These are phyloP conservation scores for Senecio squalidus DNA, from an alignment of 140 eudicot species.

Conservation along the genomic window DNA sequence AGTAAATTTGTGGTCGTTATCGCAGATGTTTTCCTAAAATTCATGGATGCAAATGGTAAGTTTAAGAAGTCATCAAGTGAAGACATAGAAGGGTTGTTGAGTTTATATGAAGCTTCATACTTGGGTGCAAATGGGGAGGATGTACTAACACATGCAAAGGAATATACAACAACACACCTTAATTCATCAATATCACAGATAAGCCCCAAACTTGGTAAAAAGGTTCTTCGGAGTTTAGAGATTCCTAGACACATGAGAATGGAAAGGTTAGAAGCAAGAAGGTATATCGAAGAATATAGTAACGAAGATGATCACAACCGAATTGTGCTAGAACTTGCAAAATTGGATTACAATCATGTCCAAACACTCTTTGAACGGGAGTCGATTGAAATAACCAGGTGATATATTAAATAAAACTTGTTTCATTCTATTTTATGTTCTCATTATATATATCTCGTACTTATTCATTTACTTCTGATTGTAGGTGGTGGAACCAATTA, in stretches of 20 bases:
- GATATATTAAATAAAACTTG: background rate
- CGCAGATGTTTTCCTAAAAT: conserved; percentile 38
- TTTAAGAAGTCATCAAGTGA: conserved; percentile 27
- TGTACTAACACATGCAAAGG: conserved; percentile 33
- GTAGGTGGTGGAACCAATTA: conserved; percentile 68
- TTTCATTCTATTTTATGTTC: background rate
- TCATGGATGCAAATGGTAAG: conserved; percentile 38
- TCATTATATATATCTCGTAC: background rate
- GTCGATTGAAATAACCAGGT: conserved; percentile 45
- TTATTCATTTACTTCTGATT: too few relatives aligned
- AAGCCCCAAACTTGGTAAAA: conserved; percentile 11
- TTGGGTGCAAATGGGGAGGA: conserved; percentile 45
- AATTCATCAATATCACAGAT: conserved; percentile 11
- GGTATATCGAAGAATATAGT: conserved; percentile 40
- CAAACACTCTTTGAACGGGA: conserved; percentile 44
- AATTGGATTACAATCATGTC: conserved; percentile 41
- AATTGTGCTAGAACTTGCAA: conserved; percentile 47
- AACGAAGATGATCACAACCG: conserved; percentile 22
- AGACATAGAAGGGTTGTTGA: conserved; percentile 41
- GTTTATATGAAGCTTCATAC: conserved; percentile 67
- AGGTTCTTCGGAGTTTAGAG: conserved; percentile 31
- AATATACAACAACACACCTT: conserved; percentile 28
- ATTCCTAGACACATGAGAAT: conserved; percentile 53
- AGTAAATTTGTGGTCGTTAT: too few relatives aligned
- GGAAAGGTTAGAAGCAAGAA: conserved; percentile 50